These are phyloP conservation scores for Trichosporon faecale DNA, from an alignment of 1,284 basidiomycete genomes.

Conservation along the genomic window DNA sequence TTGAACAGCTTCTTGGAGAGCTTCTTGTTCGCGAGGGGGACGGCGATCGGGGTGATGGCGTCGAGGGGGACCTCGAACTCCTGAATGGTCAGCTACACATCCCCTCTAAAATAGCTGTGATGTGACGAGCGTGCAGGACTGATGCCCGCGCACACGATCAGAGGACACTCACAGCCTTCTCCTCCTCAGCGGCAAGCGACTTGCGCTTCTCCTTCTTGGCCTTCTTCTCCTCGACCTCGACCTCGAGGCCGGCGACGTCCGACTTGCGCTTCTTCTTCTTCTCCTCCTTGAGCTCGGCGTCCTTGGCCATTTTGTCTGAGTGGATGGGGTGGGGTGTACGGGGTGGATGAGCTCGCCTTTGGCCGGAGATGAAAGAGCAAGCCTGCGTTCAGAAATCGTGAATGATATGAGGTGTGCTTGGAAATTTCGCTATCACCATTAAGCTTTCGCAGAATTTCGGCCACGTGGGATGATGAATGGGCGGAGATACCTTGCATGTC, in stretches of 20 bases:
- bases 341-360: constrained; percentile 3
- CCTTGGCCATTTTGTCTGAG: constrained; percentile 46
- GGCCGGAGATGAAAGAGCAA: background rate
- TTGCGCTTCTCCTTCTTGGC: constrained; percentile 55
- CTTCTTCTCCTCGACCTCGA: constrained; percentile 48
- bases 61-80: constrained; percentile 66
- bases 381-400: background rate
- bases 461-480: background rate
- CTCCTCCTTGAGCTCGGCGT: constrained; percentile 49
- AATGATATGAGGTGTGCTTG: background rate
- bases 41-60: constrained; percentile 83
- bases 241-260: constrained; percentile 42
- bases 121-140: background rate
- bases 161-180: constrained; percentile 32
- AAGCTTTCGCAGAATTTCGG: background rate
- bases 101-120: background rate
- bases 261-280: constrained; percentile 55
- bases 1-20: constrained; percentile 87
- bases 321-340: constrained; percentile 15
- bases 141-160: constrained; percentile 32
- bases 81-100: constrained; percentile 22
- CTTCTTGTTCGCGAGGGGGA: constrained; percentile 86
- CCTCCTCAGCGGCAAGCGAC: constrained; percentile 45
- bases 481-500: background rate
- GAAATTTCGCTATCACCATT: background rate